Evolutionary conservation across 192 early-diverging fungal genomes (phyloP).

Genomic region (Rhizophlyctis rosea): DNA sequence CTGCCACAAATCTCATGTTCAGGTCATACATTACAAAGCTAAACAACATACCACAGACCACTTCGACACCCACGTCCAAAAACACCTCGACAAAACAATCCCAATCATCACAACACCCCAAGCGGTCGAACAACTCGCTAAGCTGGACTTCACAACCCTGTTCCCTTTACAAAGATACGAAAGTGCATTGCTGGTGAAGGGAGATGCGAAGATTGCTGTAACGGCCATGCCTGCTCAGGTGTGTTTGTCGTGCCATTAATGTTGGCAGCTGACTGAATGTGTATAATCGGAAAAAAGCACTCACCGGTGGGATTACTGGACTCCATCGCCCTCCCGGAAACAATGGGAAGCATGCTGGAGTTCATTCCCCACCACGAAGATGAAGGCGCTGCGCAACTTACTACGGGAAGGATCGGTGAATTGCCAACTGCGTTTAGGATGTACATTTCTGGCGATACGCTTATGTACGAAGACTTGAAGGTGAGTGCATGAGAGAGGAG

Average conservation of each 20-base stretch:
- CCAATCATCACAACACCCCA: slow-evolving; percentile 15
- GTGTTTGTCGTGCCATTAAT: too few relatives aligned
- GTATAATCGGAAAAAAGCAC: too few relatives aligned
- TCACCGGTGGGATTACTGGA: too few relatives aligned
- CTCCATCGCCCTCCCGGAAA: slow-evolving; percentile 16
- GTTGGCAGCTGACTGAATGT: too few relatives aligned
- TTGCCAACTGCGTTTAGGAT: slow-evolving; percentile 5
- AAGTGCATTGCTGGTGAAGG: slow-evolving; percentile 7
- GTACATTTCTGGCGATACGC: slow-evolving; percentile 17
- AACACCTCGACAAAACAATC: slow-evolving; percentile 16
- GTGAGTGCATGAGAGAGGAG: too few relatives aligned
- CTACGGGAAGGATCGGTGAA: not conserved
- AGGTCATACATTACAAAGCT: not conserved
- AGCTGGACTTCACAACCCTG: slow-evolving; percentile 9
- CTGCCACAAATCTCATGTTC: not conserved
- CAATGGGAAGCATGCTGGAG: slow-evolving; percentile 12
- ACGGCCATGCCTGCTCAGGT: slow-evolving; percentile 16
- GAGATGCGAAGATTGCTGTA: slow-evolving; percentile 10
- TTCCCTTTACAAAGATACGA: slow-evolving; percentile 15
- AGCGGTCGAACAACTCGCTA: slow-evolving; percentile 13
- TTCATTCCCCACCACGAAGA: slow-evolving; percentile 10
- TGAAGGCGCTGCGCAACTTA: not conserved
- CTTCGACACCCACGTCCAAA: slow-evolving; percentile 10
- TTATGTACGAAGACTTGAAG: slow-evolving; percentile 9
- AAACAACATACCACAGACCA: slow-evolving; percentile 8